Evolutionary conservation across 805 yeast genomes (phyloP).

Genomic region (Pichia deserticola): DNA sequence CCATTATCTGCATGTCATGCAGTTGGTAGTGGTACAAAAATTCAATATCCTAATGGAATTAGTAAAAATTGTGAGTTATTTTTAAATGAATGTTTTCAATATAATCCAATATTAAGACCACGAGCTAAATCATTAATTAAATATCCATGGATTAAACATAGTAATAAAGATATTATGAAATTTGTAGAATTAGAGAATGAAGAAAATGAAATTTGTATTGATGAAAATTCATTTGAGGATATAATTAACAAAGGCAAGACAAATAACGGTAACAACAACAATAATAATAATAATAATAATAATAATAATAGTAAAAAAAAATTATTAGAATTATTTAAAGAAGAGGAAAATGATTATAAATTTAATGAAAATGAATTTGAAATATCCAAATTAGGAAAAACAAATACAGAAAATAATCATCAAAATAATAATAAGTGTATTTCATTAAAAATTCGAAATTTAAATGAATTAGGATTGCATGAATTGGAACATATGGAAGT

Average conservation of each 20-base stretch:
- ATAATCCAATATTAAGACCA: slow-evolving; percentile 53
- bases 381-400: neutral
- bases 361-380: neutral
- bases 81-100: slow-evolving; percentile 59
- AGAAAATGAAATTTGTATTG: neutral
- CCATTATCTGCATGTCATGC: slow-evolving; percentile 80
- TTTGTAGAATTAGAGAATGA: slow-evolving; percentile 1
- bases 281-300: too few species aligned
- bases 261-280: neutral
- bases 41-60: slow-evolving; percentile 49
- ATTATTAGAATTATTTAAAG: neutral
- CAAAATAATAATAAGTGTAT: too few species aligned
- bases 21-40: slow-evolving; percentile 66
- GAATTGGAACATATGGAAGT: neutral
- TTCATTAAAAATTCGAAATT: neutral
- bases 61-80: slow-evolving; percentile 32
- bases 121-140: slow-evolving; percentile 47
- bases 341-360: neutral
- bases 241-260: too few species aligned
- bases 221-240: neutral
- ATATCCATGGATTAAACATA: slow-evolving; percentile 51
- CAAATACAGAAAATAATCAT: too few species aligned
- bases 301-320: neutral
- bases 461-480: neutral
- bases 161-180: slow-evolving; percentile 1